Conservation (phyloP, 345 rosid species). For the Eucalyptus decipiens region DNA sequence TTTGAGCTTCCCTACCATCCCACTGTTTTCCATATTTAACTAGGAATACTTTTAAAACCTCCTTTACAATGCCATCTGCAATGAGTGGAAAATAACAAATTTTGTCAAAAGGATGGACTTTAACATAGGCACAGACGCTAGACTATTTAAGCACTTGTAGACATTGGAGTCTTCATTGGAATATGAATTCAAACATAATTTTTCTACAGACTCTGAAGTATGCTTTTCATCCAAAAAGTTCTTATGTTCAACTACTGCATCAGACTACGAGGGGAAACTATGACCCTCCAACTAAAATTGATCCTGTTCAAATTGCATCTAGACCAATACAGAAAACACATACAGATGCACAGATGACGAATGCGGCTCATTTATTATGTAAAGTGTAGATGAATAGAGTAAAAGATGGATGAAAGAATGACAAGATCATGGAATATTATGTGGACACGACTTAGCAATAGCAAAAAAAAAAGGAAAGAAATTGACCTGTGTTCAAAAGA, state of each 20-base stretch:
- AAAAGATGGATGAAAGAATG: not conserved
- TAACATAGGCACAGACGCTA: not conserved
- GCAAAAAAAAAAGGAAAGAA: not conserved
- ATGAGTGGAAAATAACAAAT: not conserved
- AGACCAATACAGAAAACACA: not conserved
- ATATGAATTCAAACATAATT: not conserved
- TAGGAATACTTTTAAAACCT: conserved; percentile 48
- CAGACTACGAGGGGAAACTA: not conserved
- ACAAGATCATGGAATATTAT: not conserved
- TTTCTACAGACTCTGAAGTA: not conserved
- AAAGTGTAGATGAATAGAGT: not conserved
- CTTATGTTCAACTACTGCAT: not conserved
- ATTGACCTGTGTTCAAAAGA: conserved; percentile 14
- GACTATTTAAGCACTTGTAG: not conserved
- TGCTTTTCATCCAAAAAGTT: not conserved
- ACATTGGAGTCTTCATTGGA: not conserved
- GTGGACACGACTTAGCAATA: not conserved
- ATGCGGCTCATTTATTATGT: not conserved
- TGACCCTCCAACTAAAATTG: not conserved
- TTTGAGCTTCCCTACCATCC: conserved; percentile 82
- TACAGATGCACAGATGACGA: not conserved
- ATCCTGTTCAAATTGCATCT: not conserved
- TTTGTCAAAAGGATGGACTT: not conserved
- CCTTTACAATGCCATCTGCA: conserved; percentile 53
- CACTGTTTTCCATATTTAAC: conserved; percentile 76